Conservation (phyloP, 106 monocot species). For the Triglochin maritima region DNA sequence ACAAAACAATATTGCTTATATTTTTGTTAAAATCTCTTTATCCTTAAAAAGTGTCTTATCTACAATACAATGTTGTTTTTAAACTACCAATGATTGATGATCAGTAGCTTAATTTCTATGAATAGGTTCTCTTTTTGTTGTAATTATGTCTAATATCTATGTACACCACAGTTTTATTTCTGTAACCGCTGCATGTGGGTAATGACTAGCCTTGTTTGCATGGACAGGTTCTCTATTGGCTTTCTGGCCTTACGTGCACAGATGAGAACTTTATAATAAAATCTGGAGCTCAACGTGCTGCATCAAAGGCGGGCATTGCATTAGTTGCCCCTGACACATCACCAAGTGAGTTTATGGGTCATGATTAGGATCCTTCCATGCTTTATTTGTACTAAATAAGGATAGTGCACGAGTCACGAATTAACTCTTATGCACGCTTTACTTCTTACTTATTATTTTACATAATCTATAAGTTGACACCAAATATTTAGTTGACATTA, state of each 20-base stretch:
- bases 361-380: neutral
- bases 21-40: too few species aligned
- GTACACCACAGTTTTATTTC: neutral
- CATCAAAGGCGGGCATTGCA: conserved; percentile 55
- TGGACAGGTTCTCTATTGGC: conserved; percentile 79
- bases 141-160: neutral
- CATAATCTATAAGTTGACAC: too few species aligned
- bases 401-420: neutral
- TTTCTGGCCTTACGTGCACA: conserved; percentile 85
- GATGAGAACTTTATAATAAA: conserved; percentile 92
- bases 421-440: neutral
- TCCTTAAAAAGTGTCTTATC: too few species aligned
- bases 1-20: too few species aligned
- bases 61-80: too few species aligned
- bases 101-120: neutral
- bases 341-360: conserved; percentile 38
- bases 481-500: too few species aligned
- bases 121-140: neutral
- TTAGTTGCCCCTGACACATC: conserved; percentile 92
- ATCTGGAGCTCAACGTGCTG: conserved; percentile 80
- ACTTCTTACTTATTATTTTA: too few species aligned
- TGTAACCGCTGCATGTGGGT: neutral
- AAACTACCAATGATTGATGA: neutral
- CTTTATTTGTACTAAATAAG: neutral
- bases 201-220: neutral